phyloP scores from a whole-genome alignment of 179 eudicot genomes.

The Camellia oleifera region DNA sequence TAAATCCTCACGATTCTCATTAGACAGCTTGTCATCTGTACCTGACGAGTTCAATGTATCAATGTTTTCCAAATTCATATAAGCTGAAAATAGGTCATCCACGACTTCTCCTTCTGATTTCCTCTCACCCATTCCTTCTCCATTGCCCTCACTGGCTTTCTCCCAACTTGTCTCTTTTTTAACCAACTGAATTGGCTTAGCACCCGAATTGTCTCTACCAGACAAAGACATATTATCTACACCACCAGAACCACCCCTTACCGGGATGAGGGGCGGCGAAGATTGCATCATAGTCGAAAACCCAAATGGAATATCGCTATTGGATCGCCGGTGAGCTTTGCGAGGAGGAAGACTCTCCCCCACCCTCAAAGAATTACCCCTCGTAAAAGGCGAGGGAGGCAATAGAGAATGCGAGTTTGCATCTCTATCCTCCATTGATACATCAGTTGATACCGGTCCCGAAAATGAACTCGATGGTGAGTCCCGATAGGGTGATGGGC shows the following conservation, averaged over 20 bases:
- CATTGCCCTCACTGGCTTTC: slow-evolving; percentile 39
- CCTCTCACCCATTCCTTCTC: slow-evolving; percentile 46
- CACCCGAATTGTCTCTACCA: slow-evolving; percentile 44
- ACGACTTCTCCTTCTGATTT: slow-evolving; percentile 69
- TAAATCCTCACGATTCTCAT: slow-evolving; percentile 68
- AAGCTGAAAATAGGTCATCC: slow-evolving; percentile 70
- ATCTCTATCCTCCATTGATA: slow-evolving; percentile 59
- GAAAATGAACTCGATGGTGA: slow-evolving; percentile 29
- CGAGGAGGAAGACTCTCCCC: slow-evolving; percentile 83
- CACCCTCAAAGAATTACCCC: slow-evolving; percentile 40
- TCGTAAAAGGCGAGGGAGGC: slow-evolving; percentile 46
- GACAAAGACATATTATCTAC: slow-evolving; percentile 39
- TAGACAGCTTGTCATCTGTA: slow-evolving; percentile 59
- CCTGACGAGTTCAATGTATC: slow-evolving; percentile 75
- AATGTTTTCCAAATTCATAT: slow-evolving; percentile 76
- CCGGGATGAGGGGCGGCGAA: slow-evolving; percentile 46
- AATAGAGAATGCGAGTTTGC: slow-evolving; percentile 41
- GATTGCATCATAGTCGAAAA: slow-evolving; percentile 58
- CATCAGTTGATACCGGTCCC: slow-evolving; percentile 36
- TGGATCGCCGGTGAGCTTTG: slow-evolving; percentile 78
- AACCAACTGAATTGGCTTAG: slow-evolving; percentile 61
- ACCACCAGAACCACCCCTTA: slow-evolving; percentile 37
- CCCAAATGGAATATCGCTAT: slow-evolving; percentile 89
- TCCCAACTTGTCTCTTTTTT: slow-evolving; percentile 70
- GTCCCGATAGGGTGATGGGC: slow-evolving; percentile 67